Conservation (phyloP, 192 early-diverging fungal species). For the Glomus cerebriforme region DNA sequence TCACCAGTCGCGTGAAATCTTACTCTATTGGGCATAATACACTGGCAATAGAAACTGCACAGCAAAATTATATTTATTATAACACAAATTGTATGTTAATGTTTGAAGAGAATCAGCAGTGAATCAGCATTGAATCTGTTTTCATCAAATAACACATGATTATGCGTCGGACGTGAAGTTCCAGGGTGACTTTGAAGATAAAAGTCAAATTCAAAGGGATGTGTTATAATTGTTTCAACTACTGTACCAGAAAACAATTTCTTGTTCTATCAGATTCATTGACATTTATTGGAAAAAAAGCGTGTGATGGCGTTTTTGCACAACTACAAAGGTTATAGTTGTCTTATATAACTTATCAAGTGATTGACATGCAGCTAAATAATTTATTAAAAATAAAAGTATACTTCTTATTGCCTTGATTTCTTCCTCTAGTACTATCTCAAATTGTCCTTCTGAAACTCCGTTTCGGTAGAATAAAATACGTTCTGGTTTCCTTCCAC, state of each 20-base stretch:
- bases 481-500: too few relatives aligned
- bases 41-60: conserved; percentile 61
- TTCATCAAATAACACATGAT: background rate
- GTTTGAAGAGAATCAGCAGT: conserved; percentile 52
- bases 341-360: background rate
- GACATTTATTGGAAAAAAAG: background rate
- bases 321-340: background rate
- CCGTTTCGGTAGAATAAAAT: conserved; percentile 92
- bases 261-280: background rate
- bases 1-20: background rate
- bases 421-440: conserved; percentile 69
- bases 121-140: background rate
- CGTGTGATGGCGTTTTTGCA: background rate
- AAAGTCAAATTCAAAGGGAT: background rate
- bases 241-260: background rate
- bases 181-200: background rate
- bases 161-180: background rate
- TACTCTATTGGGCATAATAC: background rate
- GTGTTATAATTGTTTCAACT: background rate
- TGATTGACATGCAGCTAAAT: background rate
- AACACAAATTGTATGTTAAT: conserved; percentile 84
- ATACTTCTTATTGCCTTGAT: conserved; percentile 59
- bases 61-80: conserved; percentile 78
- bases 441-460: conserved; percentile 84
- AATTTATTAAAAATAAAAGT: background rate